Conservation (phyloP, 768 basidiomycete genomes). For the Mycena amicta region DNA sequence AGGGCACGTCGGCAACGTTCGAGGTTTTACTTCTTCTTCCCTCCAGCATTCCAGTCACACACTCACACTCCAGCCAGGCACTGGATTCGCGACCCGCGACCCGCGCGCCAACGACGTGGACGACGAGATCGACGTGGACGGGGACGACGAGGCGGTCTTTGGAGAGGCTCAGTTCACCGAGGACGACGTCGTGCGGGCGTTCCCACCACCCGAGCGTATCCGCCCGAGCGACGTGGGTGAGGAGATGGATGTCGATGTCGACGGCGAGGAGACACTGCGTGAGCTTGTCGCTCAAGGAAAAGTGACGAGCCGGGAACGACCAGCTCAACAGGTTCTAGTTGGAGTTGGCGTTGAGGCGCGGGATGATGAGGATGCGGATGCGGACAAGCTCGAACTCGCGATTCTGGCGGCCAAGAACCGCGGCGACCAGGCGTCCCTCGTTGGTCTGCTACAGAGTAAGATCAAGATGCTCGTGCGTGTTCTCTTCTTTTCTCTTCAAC, state of each 20-base stretch:
- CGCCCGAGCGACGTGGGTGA: constrained; percentile 32
- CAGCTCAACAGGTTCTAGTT: constrained; percentile 20
- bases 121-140: constrained; percentile 80
- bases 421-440: constrained; percentile 49
- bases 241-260: constrained; percentile 46
- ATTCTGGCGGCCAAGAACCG: constrained; percentile 51
- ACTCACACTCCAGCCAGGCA: too few relatives aligned
- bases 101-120: constrained; percentile 65
- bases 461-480: constrained; percentile 56
- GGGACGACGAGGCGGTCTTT: constrained; percentile 67
- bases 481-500: neutral
- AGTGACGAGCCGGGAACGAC: constrained; percentile 30
- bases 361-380: constrained; percentile 45
- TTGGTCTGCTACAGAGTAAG: constrained; percentile 64
- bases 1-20: constrained; percentile 49
- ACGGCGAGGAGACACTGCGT: constrained; percentile 44
- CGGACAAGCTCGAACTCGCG: constrained; percentile 49
- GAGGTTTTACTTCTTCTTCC: constrained; percentile 35
- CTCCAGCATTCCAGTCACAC: too few relatives aligned
- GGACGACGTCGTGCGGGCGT: constrained; percentile 54
- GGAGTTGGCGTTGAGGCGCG: constrained; percentile 31
- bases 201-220: constrained; percentile 19
- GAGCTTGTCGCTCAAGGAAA: constrained; percentile 60
- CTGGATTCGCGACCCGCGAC: constrained; percentile 71
- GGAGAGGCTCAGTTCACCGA: constrained; percentile 80